These are phyloP conservation scores for Pythium guiyangense DNA, from an alignment of 352 stramenopile species.

Conservation along the genomic window DNA sequence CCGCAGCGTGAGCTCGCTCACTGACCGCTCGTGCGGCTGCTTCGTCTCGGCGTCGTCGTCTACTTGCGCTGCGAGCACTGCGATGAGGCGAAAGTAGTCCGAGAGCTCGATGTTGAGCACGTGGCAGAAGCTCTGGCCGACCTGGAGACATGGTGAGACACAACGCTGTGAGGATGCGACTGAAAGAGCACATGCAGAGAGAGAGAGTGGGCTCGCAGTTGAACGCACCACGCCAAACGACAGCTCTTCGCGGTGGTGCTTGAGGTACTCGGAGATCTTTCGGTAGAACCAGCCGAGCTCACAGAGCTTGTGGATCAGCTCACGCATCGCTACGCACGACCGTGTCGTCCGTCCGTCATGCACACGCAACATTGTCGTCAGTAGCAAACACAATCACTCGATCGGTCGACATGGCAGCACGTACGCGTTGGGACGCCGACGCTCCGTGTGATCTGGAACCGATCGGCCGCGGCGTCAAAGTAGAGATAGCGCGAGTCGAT, in stretches of 20 bases:
- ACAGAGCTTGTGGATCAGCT: slow-evolving; percentile 78
- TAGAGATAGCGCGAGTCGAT: slow-evolving; percentile 91
- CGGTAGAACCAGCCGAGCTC: slow-evolving; percentile 90
- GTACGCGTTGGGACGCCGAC: slow-evolving; percentile 75
- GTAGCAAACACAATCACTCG: too few relatives aligned
- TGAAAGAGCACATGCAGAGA: too few relatives aligned
- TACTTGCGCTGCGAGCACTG: slow-evolving; percentile 88
- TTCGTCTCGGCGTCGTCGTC: slow-evolving; percentile 72
- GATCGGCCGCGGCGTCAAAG: slow-evolving; percentile 70
- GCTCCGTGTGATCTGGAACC: slow-evolving; percentile 76
- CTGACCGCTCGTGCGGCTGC: slow-evolving; percentile 25
- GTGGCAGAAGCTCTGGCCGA: slow-evolving; percentile 88
- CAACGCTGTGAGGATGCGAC: too few relatives aligned
- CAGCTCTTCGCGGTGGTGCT: slow-evolving; percentile 66
- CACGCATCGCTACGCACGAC: slow-evolving; percentile 56
- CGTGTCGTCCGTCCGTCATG: neutral
- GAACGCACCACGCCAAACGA: slow-evolving; percentile 70
- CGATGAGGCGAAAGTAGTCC: slow-evolving; percentile 92
- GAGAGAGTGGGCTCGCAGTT: neutral
- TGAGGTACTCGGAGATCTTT: slow-evolving; percentile 79
- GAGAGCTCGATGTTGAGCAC: slow-evolving; percentile 89
- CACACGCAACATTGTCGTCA: too few relatives aligned
- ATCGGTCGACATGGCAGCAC: too few relatives aligned
- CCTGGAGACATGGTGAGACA: slow-evolving; percentile 21
- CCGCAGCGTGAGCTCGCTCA: slow-evolving; percentile 79